Evolutionary conservation across 345 rosid genomes (phyloP), one percentile per base, ranked within the genome.

Genomic region (Linum lewisii): DNA sequence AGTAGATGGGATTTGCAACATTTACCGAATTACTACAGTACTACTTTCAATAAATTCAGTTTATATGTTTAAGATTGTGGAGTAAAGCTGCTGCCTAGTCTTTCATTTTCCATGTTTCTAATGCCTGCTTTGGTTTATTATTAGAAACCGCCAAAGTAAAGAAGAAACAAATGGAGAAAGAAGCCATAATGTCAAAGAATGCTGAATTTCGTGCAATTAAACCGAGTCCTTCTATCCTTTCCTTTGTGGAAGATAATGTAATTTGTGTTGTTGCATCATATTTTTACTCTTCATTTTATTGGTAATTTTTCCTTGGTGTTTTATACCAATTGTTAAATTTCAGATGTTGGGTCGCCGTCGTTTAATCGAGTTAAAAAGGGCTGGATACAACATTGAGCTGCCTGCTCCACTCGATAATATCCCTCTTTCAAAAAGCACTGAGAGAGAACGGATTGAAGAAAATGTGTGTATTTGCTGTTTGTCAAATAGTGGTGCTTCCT

Each of bases 161-260:
- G 82, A 73, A 71, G 58, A 73, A 67, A 6, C 69, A 69, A 32
- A 37, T 56, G 52, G 78, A 73, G 69, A 73, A 77, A 76, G 65
- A 75, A 58, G 83, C 45, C 54, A 79, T 65, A 69, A 72, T 87
- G 65, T 93, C 99, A 19, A 79, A 68, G 73, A 93, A 85, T 87
- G 97, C 95, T 20, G 83, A n/a, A 67, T 89, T 93, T 63, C 94
- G 92, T 34, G 82, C 88, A 6, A 93, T 93, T 75, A 83, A 80
- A 62, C 97, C 95, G 7, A 79, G 88, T 66, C 78, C 83, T 44
- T 93, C 99, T 1, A 85, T 93, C 77, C 84, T 89, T 66, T 85
- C 94, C 60, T 89, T 64, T 72, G 95, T 87, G 60, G 97, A 94
- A 81, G 99, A 90, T 71, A 87, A 94, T 80, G 99, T 94, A 84